phyloP scores from a whole-genome alignment of 176 grass and related monocot genomes.

The Phyllostachys edulis region DNA sequence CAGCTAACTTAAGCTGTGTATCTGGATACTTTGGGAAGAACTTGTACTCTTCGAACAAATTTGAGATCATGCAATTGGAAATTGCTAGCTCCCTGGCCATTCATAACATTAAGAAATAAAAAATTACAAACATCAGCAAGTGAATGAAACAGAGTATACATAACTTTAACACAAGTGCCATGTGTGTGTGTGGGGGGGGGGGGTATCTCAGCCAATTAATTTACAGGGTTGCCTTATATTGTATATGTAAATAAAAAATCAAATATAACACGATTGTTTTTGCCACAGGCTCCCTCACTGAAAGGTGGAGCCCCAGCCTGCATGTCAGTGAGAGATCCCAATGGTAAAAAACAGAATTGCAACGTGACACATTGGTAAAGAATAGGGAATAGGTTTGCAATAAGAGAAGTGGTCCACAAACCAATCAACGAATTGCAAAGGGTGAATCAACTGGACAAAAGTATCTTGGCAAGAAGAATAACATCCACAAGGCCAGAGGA shows the following conservation, averaged over 20 bases:
- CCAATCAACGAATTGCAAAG: background rate
- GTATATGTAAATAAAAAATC: background rate
- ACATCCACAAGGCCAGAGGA: background rate
- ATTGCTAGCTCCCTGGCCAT: slow-evolving; percentile 67
- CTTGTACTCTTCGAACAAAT: slow-evolving; percentile 96
- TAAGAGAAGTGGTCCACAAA: background rate
- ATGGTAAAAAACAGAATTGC: background rate
- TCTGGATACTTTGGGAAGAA: slow-evolving; percentile 98
- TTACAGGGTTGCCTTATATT: background rate
- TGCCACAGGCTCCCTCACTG: background rate
- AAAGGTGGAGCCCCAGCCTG: background rate
- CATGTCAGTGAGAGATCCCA: slow-evolving; percentile 8
- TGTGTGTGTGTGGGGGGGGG: no score
- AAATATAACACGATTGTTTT: background rate
- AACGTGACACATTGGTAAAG: background rate
- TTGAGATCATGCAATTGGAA: slow-evolving; percentile 83
- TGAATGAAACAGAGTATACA: slow-evolving; percentile 22
- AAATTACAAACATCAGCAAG: slow-evolving; percentile 2
- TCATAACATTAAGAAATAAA: slow-evolving; percentile 24
- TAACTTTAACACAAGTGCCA: background rate
- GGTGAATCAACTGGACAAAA: background rate
- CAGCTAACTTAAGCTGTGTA: slow-evolving; percentile 77
- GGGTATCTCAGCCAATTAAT: background rate
- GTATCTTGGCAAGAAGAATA: slow-evolving; percentile 10
- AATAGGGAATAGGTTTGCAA: background rate